Base-by-base conservation (phyloP, 441 rosid species). In the Cnidoscolus chayamansa region DNA sequence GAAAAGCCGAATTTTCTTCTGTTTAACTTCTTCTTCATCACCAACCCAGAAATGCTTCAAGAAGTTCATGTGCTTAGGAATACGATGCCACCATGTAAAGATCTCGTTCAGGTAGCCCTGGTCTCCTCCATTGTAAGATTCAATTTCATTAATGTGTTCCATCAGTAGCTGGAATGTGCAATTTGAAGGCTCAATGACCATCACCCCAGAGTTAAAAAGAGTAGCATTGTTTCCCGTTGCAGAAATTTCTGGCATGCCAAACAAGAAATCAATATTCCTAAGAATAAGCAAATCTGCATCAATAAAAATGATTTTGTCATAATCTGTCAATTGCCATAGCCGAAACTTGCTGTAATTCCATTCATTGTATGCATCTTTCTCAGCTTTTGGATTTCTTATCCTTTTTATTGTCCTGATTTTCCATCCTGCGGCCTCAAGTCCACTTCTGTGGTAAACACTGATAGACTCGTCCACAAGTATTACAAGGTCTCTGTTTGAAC, bases 281-380 rank as follows among this genome's bases (percentile, higher is more conserved):
- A 91, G 88, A 64, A 91, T 81, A 1, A 94, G 86, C 69, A 94
- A 73, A 74, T 94, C 97, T 0, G 97, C 94, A 25, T 94, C 98
- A 1, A 94, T 91, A 85, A 94, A 94, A 57, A 94, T 91, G 72
- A 94, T 81, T 80, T 91, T 94, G 73, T 91, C 91, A 47, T 94
- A 94, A 65, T 90, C 94, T 15, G 96, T 94, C 65, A 94, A 84
- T 84, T 94, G 97, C 98, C 97, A 94, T 25, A 94, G 71, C 49
- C 96, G 75, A 75, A 94, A 94, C 80, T 90, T 94, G 92, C 97
- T 94, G 83, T 94, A 91, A 76, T 94, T 94, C 97, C 97, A 94
- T 72, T 94, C 96, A 35, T 94, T 94, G 79, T 94, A 94, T 2
- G 97, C 98, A 71, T 91, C 91, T 79, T 91, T 91, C 81, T 90